Conservation (phyloP, 2,329 filamentous ascomycete species). For the Aspergillus floridensis region DNA sequence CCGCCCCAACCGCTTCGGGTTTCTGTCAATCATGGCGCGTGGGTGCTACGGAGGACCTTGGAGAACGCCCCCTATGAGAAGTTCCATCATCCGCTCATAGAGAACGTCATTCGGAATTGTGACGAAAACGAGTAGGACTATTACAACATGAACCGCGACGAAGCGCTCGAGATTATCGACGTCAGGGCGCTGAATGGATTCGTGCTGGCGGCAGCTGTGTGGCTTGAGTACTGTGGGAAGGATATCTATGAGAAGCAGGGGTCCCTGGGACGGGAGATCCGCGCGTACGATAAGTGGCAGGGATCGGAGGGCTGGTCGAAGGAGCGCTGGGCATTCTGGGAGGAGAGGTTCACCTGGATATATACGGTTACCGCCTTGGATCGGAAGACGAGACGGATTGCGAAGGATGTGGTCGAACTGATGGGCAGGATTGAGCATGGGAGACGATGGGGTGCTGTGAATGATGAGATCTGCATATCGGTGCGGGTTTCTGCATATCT, state of each 20-base stretch:
- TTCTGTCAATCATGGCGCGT: not conserved
- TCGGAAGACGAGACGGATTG: slow-evolving; percentile 1
- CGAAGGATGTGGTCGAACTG: not conserved
- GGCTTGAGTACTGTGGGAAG: slow-evolving; percentile 3
- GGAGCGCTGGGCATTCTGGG: slow-evolving; percentile 12
- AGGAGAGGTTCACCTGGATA: slow-evolving; percentile 6
- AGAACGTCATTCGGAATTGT: not conserved
- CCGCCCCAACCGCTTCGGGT: too few species aligned
- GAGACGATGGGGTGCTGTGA: too few species aligned
- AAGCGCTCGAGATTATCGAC: not conserved
- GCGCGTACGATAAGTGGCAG: not conserved
- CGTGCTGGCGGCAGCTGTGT: slow-evolving; percentile 7
- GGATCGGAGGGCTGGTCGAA: slow-evolving; percentile 4
- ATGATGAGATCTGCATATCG: too few species aligned
- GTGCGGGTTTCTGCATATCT: too few species aligned
- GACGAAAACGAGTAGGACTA: not conserved
- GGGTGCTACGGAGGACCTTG: not conserved
- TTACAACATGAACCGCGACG: not conserved
- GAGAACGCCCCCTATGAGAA: not conserved
- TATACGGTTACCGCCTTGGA: not conserved
- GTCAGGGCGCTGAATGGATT: slow-evolving; percentile 5
- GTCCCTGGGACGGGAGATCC: not conserved
- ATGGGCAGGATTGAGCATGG: slow-evolving; percentile 2
- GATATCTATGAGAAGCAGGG: slow-evolving; percentile 1
- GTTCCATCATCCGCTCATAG: not conserved